Percentiles rank a stretch among this genome's conserved stretches.
phyloP scores from a whole-genome alignment of 495 filamentous ascomycete genomes.

The Recurvomyces mirabilis region DNA sequence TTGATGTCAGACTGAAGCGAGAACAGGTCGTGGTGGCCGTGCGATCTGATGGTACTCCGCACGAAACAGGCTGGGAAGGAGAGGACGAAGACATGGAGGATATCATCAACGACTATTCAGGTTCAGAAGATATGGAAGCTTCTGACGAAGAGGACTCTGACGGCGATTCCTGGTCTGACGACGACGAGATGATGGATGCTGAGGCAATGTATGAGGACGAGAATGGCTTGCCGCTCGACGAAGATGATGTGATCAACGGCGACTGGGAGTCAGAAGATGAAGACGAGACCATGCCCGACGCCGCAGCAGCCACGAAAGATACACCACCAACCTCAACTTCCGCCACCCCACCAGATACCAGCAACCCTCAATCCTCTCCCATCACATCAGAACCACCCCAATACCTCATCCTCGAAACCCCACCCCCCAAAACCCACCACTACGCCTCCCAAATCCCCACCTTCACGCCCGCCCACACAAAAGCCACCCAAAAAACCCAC shows the following conservation, averaged over 20 bases:
- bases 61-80: slow-evolving; percentile 2
- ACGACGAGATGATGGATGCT: slow-evolving; percentile 4
- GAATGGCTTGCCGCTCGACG: slow-evolving; percentile 19
- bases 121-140: slow-evolving; percentile 29
- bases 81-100: slow-evolving; percentile 11
- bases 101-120: slow-evolving; percentile 16
- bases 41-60: slow-evolving; percentile 15
- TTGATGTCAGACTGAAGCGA: slow-evolving; percentile 38
- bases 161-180: slow-evolving; percentile 29
- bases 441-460: slow-evolving; percentile 26
- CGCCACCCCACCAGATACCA: slow-evolving; percentile 1
- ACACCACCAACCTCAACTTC: slow-evolving; percentile 13
- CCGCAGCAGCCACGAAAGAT: background rate
- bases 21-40: slow-evolving; percentile 35
- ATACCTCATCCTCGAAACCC: slow-evolving; percentile 37
- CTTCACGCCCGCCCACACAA: slow-evolving; percentile 26
- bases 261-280: slow-evolving; percentile 33
- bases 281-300: slow-evolving; percentile 10
- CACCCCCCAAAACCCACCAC: slow-evolving; percentile 39
- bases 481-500: slow-evolving; percentile 45
- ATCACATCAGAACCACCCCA: slow-evolving; percentile 2
- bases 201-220: slow-evolving; percentile 22
- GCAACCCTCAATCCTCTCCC: background rate
- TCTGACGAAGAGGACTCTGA: slow-evolving; percentile 23
- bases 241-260: slow-evolving; percentile 20